phyloP scores from a whole-genome alignment of 176 grass and related monocot species.

The Cenchrus fungigraminus region DNA sequence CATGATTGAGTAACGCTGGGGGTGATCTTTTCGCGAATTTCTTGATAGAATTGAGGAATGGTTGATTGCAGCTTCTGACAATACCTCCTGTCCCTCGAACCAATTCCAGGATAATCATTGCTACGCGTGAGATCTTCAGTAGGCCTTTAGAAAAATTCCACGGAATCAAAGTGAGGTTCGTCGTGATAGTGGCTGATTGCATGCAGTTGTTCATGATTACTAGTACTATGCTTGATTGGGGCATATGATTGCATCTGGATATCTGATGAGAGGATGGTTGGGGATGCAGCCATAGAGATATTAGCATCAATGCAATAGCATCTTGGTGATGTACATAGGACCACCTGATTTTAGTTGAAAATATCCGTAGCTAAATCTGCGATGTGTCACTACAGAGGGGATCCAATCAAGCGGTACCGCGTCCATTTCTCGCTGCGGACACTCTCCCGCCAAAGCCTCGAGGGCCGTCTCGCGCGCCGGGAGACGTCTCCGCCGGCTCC shows the following conservation, averaged over 20 bases:
- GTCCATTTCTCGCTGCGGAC: not conserved
- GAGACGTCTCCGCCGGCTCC: not conserved
- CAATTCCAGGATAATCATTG: not conserved
- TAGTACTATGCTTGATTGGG: too few relatives aligned
- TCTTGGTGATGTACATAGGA: not conserved
- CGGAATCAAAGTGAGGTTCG: not conserved
- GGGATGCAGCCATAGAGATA: constrained; percentile 34
- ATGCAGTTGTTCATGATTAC: constrained; percentile 6
- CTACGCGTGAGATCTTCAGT: not conserved
- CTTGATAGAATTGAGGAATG: not conserved
- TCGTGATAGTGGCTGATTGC: not conserved
- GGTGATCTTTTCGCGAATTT: not conserved
- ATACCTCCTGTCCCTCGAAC: not conserved
- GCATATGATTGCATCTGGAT: not conserved
- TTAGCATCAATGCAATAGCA: not conserved
- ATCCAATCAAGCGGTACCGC: not conserved
- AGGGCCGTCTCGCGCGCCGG: not conserved
- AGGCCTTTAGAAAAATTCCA: not conserved
- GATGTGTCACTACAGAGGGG: constrained; percentile 19
- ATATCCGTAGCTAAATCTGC: not conserved
- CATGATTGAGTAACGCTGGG: not conserved
- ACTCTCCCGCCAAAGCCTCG: not conserved
- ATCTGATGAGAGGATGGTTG: constrained; percentile 21
- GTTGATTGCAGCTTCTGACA: not conserved
- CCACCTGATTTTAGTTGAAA: not conserved